These are phyloP conservation scores for Abrus precatorius DNA, from an alignment of 306 rosid genomes.

Conservation along the genomic window DNA sequence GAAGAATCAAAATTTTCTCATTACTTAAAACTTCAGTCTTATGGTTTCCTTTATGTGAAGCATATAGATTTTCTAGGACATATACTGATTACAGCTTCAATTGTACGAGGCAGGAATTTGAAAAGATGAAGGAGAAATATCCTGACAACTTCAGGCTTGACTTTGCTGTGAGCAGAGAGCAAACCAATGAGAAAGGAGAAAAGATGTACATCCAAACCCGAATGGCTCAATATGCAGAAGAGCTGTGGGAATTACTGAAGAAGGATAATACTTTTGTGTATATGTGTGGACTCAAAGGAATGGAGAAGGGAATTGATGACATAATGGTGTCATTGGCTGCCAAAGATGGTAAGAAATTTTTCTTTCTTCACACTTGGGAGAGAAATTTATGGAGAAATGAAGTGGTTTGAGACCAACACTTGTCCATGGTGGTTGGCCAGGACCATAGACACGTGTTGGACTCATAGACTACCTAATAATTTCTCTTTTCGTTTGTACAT, in stretches of 20 bases:
- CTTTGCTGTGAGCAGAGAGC: slow-evolving; percentile 90
- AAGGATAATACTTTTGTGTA: slow-evolving; percentile 84
- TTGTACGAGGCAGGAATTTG: slow-evolving; percentile 67
- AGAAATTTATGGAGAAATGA: no score
- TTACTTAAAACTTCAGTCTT: not conserved
- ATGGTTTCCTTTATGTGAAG: not conserved
- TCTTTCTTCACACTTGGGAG: not conserved
- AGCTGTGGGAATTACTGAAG: slow-evolving; percentile 87
- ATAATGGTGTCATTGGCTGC: slow-evolving; percentile 88
- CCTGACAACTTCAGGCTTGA: slow-evolving; percentile 70
- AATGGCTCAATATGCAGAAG: slow-evolving; percentile 95
- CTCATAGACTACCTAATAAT: no score
- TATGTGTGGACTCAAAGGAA: slow-evolving; percentile 97
- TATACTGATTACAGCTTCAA: slow-evolving; percentile 1
- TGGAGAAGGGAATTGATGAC: slow-evolving; percentile 97
- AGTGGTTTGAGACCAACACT: no score
- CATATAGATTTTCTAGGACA: not conserved
- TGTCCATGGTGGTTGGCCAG: no score
- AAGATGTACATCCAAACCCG: slow-evolving; percentile 88
- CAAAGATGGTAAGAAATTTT: slow-evolving; percentile 72
- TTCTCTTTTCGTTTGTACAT: not conserved
- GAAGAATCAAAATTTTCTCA: slow-evolving; percentile 22
- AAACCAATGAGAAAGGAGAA: slow-evolving; percentile 78
- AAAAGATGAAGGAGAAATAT: slow-evolving; percentile 77
- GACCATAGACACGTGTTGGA: no score